Conservation (phyloP, 176 grass and related monocot genomes). For the Luzula sylvatica region DNA sequence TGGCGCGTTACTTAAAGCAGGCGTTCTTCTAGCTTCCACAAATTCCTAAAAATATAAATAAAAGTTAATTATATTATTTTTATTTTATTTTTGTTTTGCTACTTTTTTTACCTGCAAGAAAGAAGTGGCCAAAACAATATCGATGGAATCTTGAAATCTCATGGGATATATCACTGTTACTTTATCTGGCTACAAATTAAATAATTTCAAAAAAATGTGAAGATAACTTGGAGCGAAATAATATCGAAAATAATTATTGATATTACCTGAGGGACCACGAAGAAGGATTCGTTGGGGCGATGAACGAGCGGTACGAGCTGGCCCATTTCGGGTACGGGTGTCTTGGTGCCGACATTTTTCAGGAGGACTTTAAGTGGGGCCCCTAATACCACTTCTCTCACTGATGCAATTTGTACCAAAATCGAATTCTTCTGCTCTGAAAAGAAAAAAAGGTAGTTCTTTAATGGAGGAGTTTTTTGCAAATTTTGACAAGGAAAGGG, state of each 20-base stretch:
- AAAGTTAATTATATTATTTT: no score
- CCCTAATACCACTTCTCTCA: slow-evolving; percentile 90
- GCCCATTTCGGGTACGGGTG: slow-evolving; percentile 45
- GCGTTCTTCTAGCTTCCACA: slow-evolving; percentile 86
- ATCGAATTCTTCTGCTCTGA: slow-evolving; percentile 80
- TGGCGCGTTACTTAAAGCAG: slow-evolving; percentile 78
- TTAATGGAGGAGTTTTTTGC: no score
- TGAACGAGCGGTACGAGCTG: slow-evolving; percentile 93
- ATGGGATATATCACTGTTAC: slow-evolving; percentile 78
- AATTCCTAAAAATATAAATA: slow-evolving; percentile 51
- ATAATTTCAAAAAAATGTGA: slow-evolving; percentile 4
- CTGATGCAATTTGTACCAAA: slow-evolving; percentile 87
- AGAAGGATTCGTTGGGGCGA: slow-evolving; percentile 91
- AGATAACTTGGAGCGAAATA: no score
- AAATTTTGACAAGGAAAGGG: no score
- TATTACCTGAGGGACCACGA: slow-evolving; percentile 87
- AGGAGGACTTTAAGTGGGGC: slow-evolving; percentile 79
- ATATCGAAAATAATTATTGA: no score
- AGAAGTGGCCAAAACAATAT: slow-evolving; percentile 89
- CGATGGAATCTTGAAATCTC: slow-evolving; percentile 93
- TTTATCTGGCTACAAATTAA: slow-evolving; percentile 63
- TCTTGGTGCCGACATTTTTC: slow-evolving; percentile 70
- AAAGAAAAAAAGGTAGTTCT: slow-evolving; percentile 17
- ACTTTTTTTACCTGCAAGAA: slow-evolving; percentile 72
- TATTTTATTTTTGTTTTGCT: no score